phyloP scores from a whole-genome alignment of 2,329 filamentous ascomycete species.

The Plectosphaerella cucumerina region DNA sequence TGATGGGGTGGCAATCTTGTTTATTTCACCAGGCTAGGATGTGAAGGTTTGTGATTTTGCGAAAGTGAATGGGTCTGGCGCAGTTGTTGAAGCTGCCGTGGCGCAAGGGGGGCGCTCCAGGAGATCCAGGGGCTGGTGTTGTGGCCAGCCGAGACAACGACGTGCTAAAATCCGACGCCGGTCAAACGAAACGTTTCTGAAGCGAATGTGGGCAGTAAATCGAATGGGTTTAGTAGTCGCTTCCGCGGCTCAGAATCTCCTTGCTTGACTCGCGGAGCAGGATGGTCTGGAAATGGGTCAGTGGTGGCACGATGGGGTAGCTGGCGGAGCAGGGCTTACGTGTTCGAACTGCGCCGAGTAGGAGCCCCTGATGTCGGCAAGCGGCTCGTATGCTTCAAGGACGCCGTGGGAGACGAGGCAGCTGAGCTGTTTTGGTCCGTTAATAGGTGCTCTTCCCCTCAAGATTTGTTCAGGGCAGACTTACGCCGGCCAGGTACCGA shows the following conservation, averaged over 20 bases:
- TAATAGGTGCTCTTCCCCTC: not conserved
- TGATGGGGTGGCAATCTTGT: too few species aligned
- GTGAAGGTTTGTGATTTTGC: too few species aligned
- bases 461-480: slow-evolving; percentile 10
- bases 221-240: slow-evolving; percentile 37
- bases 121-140: too few species aligned
- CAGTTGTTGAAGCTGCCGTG: too few species aligned
- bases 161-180: too few species aligned
- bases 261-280: slow-evolving; percentile 39
- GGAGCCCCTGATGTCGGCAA: slow-evolving; percentile 54
- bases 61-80: too few species aligned
- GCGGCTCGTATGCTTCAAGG: slow-evolving; percentile 51
- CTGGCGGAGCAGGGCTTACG: slow-evolving; percentile 18
- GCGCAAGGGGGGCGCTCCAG: too few species aligned
- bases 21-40: too few species aligned
- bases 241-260: slow-evolving; percentile 48
- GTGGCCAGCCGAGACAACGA: too few species aligned
- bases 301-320: not conserved
- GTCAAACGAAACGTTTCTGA: too few species aligned
- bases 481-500: slow-evolving; percentile 53
- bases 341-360: slow-evolving; percentile 64
- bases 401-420: slow-evolving; percentile 52
- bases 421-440: slow-evolving; percentile 41
- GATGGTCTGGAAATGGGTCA: slow-evolving; percentile 34
- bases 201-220: too few species aligned